Evolutionary conservation across 163 green algal genomes (phyloP), one percentile per base, ranked within the genome.

Genomic region (Chloromonas sp.): DNA sequence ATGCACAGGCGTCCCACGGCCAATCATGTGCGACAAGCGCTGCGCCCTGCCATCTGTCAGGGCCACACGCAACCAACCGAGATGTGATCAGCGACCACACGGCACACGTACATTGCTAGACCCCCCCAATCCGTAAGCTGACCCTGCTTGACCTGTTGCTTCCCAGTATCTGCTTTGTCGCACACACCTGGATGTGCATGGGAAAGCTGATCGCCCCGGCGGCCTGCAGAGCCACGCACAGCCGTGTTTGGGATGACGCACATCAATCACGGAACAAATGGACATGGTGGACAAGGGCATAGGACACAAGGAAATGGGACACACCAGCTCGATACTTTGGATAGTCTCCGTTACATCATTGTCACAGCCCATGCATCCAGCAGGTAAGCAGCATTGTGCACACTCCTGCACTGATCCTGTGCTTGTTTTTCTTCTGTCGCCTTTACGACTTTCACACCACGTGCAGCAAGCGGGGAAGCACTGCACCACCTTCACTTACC

Each of bases 131-230:
- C 36, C 36, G 36, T 36, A 36, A 36, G 36, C 36, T 36, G 36
- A 36, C 36, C 36, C 36, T 36, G 36, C 36, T 36, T 36, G 36
- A 36, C 36, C 36, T 36, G 36, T 36, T 36, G 36, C 36, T 36
- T 76, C 8, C 66, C 11, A 76, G 66, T 76, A 11, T 76, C 66
- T n/a, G 8, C 5, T n/a, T 11, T 11, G 8, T n/a, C 36, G 79
- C 61, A 70, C 85, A 91, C 78, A 96, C 93, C 88, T 97, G 89
- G 13, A 94, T 82, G 84, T 92, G 87, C 59, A 94, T 76, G 15
- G 90, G 89, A 36, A 87, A 78, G 1, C 70, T 13, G 5, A 89
- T 57, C 8, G 60, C 82, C 59, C 70, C 70, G 61, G 80, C 61
- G 14, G 59, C 83, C 78, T 84, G 81, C 81, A 74, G 0, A 59